Base-by-base conservation (phyloP, 306 rosid species). In the Begonia peltatifolia region DNA sequence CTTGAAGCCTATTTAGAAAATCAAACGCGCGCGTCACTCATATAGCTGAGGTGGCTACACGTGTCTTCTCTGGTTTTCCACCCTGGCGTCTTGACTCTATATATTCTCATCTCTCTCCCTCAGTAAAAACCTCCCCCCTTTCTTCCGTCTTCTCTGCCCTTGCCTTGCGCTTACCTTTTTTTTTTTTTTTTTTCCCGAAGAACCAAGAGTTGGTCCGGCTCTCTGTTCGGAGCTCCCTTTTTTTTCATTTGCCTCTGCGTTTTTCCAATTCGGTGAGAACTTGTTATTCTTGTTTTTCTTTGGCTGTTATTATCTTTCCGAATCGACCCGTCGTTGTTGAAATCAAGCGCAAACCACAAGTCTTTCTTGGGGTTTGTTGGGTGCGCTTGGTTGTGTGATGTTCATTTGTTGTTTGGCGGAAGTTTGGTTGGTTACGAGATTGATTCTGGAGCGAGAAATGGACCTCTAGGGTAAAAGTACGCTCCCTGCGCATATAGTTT, bases 241-340 rank as follows among this genome's bases (percentile, higher is more conserved):
- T 52, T 9, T 66, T 59, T 20, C 63, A 23, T 49, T 20, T 54
- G 50, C 42, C 49, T 6, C 20, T 46, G 23, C 48, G 59, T 57
- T 63, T 61, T 50, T 70, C 54, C 52, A 48, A 62, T 22, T 65
- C 14, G 73, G 74, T 72, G 66, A 69, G 73, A 62, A 61, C 74
- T 48, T 5, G 22, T 67, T 2, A 22, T 44, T 36, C 12, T 59
- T 41, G 2, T n/a, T 41, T 48, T 20, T 10, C 9, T 51, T 14
- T 52, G 14, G 15, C 22, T 41, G 38, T 42, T 47, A 17, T 15
- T 52, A 13, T 49, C 12, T 38, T 30, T 49, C 47, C 35, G 47
- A 41, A 42, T 36, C 55, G 16, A 10, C 18, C 11, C 14, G 14
- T 57, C 9, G 23, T 25, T 47, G n/a, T 10, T 9, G 4, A 10